Percentiles rank a stretch among this genome's conserved stretches.
phyloP scores from a whole-genome alignment of 352 stramenopile species.

The Phytophthora brassicae region DNA sequence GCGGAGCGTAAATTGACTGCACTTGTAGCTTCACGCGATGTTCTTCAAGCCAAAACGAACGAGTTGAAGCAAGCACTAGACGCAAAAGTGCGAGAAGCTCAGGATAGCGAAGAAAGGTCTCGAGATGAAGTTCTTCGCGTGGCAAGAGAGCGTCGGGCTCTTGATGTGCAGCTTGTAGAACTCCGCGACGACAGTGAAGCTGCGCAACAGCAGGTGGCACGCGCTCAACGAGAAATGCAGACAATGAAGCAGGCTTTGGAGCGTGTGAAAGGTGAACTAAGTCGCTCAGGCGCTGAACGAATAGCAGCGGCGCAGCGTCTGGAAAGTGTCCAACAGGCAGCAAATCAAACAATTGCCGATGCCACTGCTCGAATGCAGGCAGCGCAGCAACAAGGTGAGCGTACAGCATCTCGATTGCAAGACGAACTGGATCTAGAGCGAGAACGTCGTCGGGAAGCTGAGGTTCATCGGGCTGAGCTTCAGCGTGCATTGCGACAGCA shows the following conservation, averaged over 20 bases:
- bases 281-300: slow-evolving; percentile 43
- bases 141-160: slow-evolving; percentile 58
- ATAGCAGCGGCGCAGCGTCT: slow-evolving; percentile 50
- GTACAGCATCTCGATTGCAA: slow-evolving; percentile 36
- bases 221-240: slow-evolving; percentile 50
- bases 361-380: slow-evolving; percentile 47
- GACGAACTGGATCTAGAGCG: slow-evolving; percentile 62
- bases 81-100: slow-evolving; percentile 41
- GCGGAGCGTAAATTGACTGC: slow-evolving; percentile 64
- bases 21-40: slow-evolving; percentile 52
- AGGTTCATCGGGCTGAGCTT: slow-evolving; percentile 65
- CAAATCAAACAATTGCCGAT: slow-evolving; percentile 68
- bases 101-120: slow-evolving; percentile 53
- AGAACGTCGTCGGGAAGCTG: slow-evolving; percentile 53
- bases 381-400: slow-evolving; percentile 59
- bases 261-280: slow-evolving; percentile 55
- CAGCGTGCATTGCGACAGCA: slow-evolving; percentile 48
- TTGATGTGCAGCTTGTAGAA: slow-evolving; percentile 47
- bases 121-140: slow-evolving; percentile 49
- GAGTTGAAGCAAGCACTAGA: slow-evolving; percentile 69
- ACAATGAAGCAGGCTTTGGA: slow-evolving; percentile 54
- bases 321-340: slow-evolving; percentile 51
- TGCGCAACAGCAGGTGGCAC: slow-evolving; percentile 40
- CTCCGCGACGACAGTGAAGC: slow-evolving; percentile 60
- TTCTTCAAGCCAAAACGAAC: slow-evolving; percentile 46